phyloP scores from a whole-genome alignment of 2,329 filamentous ascomycete species.

The Aureobasidium musti region DNA sequence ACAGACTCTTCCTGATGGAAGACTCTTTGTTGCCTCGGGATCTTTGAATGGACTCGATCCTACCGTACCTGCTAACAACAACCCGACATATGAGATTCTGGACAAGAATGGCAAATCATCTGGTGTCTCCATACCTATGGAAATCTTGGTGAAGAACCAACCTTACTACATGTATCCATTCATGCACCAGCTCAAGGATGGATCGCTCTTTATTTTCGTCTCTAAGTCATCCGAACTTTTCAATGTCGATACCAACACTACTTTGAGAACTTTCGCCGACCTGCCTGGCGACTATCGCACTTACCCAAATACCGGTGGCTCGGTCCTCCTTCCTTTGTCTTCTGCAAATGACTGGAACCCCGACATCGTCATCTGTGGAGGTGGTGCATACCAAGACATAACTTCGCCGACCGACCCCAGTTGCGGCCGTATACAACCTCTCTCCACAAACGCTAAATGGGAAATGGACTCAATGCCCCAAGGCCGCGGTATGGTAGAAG shows the following conservation, averaged over 20 bases:
- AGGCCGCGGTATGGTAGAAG: constrained; percentile 57
- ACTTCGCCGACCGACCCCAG: constrained; percentile 59
- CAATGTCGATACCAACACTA: constrained; percentile 60
- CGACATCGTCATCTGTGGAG: constrained; percentile 65
- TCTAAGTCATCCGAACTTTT: constrained; percentile 70
- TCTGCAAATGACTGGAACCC: constrained; percentile 63
- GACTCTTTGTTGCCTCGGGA: constrained; percentile 62
- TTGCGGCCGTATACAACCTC: constrained; percentile 63
- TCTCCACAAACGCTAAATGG: constrained; percentile 59
- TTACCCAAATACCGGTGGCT: constrained; percentile 66
- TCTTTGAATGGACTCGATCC: constrained; percentile 56
- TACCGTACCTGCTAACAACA: constrained; percentile 61
- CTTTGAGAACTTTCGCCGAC: constrained; percentile 59
- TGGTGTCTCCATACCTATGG: constrained; percentile 56
- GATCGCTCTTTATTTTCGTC: constrained; percentile 50
- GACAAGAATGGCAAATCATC: constrained; percentile 19
- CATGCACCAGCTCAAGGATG: constrained; percentile 60
- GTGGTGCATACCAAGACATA: constrained; percentile 52
- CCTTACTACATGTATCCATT: constrained; percentile 70
- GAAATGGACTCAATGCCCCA: constrained; percentile 55
- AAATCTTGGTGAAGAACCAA: constrained; percentile 64
- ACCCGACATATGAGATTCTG: constrained; percentile 35
- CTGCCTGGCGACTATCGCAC: constrained; percentile 66
- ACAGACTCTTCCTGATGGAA: constrained; percentile 60
- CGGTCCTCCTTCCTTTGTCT: constrained; percentile 63